Base-by-base conservation (phyloP, 2,329 filamentous ascomycete genomes). In the Phyllosticta ampelicida region DNA sequence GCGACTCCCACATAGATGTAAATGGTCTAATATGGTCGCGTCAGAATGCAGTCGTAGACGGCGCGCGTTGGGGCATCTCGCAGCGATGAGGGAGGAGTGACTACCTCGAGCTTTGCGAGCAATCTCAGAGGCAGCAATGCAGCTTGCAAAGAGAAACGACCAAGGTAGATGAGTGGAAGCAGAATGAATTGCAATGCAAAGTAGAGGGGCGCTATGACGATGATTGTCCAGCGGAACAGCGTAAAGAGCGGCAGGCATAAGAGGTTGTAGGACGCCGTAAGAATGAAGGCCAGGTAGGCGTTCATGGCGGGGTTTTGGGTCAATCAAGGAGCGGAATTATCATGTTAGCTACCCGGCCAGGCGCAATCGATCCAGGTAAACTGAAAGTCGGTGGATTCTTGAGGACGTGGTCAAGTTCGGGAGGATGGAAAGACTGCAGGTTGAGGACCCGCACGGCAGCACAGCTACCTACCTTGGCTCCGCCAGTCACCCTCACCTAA, bases 1-100 rank as follows among this genome's bases (percentile, higher is more conserved):
- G 87, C 89, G 21, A 84, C 79, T 53, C 83, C 84, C 52, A 90
- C 76, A 65, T 79, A 86, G 65, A 80, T 78, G 66, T 76, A 78
- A 50, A 78, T 64, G 8, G 74, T 75, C 75, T 78, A 63, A 9
- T 56, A 48, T 36, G n/a, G 28, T 29, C 16, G 8, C 23, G 30
- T 54, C 28, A 53, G 55, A 49, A 44, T 54, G 52, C 50, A 44
- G 54, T 21, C 28, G 30, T 13, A 21, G 11, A 51, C 9, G n/a
- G 29, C 19, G 54, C 19, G 54, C 26, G 55, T 48, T 30, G 20
- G 51, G 36, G n/a, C n/a, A 48, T 28, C 9, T 11, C 19, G 13
- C 49, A 19, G 30, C 9, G 36, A n/a, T 26, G 23, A 18, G 26
- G 29, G 44, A 16, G 58, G 23, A 26, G 23, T 26, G 57, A 68